Evolutionary conservation across 805 yeast genomes (phyloP), one percentile per base, ranked within the genome.

Genomic region (Saturnispora diversa): DNA sequence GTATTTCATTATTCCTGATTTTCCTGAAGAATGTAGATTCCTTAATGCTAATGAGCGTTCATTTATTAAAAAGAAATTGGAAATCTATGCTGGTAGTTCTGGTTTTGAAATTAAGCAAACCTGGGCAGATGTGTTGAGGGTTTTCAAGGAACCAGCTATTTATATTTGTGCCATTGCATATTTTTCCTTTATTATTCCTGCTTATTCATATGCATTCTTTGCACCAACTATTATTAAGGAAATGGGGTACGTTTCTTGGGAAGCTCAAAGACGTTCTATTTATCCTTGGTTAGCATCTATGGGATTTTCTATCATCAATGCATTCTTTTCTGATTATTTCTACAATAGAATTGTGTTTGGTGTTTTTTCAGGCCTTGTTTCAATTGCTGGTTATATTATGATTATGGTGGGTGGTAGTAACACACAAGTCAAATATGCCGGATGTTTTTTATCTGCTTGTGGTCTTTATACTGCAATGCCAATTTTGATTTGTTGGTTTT

Each of bases 231-330:
- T 80, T 54, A 77, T 80, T 54, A 64, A 64, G 39, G 59, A 70
- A 30, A 64, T 80, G 63, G 80, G 82, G 16, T 69, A 79, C 65
- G 70, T 84, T 2, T 78, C 84, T 3, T 80, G 77, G 51, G 66
- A 72, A 42, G 90, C 94, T 8, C 86, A 86, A 59, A 72, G 80
- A 41, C 80, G 79, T 62, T 81, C 94, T 0, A 84, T 86, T 36
- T 87, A 85, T 49, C 94, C 95, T 16, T 86, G 94, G 88, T 66
- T 84, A 31, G 63, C 70, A 22, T 84, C 94, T 0, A 81, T 85
- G 53, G 86, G 80, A 5, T 63, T 72, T 25, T 72, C 80, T 32
- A 77, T 80, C 61, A 51, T 74, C 4, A 47, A 71, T n/a, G 90
- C 94, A 0, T 63, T 67, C 44, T 46, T 68, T 42, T 80, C 92